Evolutionary conservation across 345 rosid genomes (phyloP), one percentile per base, ranked within the genome.

Genomic region (Psidium friedrichsthalianum): DNA sequence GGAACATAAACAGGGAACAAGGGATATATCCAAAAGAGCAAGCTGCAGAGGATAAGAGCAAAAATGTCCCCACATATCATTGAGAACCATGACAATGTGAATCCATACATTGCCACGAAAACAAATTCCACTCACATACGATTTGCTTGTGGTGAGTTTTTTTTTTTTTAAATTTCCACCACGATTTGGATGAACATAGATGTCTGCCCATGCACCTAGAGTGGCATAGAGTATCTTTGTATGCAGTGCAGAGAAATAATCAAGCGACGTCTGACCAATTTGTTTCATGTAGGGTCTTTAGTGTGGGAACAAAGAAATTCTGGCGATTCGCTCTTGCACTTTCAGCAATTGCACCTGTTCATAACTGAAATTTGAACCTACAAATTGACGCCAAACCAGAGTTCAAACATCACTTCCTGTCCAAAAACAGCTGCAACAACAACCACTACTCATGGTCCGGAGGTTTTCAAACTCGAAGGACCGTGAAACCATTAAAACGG

Each of bases 281-380:
- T 85, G 88, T 83, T 87, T 90, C 85, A 86, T 84, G 86, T 18
- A 84, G 87, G 86, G 88, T 86, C 88, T 87, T 89, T 87, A 88
- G 85, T 86, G 89, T 90, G 89, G 89, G 92, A 56, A 92, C 96
- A 93, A 87, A 90, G 89, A 93, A 58, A 91, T 91, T 90, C 90
- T 90, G 89, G 88, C 83, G 91, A 92, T 89, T 91, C 89, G 93
- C 83, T 89, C 93, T 89, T 90, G 92, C 90, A 86, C 92, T 91
- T 87, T 91, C 94, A 52, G 91, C 92, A 85, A 88, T 74, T 21
- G 85, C 88, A 93, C 98, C 97, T 95, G 97, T 86, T 86, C 82
- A 92, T 90, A 89, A 85, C 85, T 90, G 90, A 92, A 92, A 90
- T 87, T 89, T 86, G 88, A 90, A 88, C 92, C 84, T 93, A 92